Evolutionary conservation across 1,284 basidiomycete genomes (phyloP), one percentile per base, ranked within the genome.

Genomic region (Austroboletus niveus): DNA sequence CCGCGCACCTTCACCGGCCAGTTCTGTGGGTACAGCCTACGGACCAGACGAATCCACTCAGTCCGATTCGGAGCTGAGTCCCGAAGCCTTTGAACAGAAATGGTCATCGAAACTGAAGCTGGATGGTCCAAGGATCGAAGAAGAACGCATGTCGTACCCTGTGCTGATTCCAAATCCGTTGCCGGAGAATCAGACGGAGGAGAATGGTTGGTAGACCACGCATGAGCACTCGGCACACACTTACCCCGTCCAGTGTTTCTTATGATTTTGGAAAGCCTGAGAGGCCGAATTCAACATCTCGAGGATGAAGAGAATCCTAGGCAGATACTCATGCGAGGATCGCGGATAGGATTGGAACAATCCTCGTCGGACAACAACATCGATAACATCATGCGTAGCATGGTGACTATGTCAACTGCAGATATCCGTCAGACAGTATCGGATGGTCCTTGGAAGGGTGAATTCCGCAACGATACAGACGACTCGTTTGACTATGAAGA

Each of bases 281-380:
- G 79, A 11, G 61, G 63, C 29, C 71, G 75, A 48, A 76, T 88
- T 22, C 74, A 73, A 36, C 65, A 76, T 48, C 65, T 88, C n/a
- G 79, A 84, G 57, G 84, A 87, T 43, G 78, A 87, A 56, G 84
- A 85, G 43, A 63, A 82, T 20, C 81, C 85, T 57, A 84, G 87
- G 56, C 77, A 80, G 51, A 77, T 75, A 24, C 65, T 84, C n/a
- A 68, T 79, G 27, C 78, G 75, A 39, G 78, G 81, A 47, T 81
- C 82, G 5, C 77, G 75, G 52, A 74, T 78, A 38, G 75, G 72
- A 27, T 60, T 79, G 38, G 79, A 83, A 49, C 72, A 72, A 6
- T 75, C 77, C 40, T 76, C 81, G 2, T 74, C 76, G 12, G 75
- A 84, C 11, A 72, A 72, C 36, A 78, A 85, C 54, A 74, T 89